Base-by-base conservation (phyloP, 441 rosid species). In the Gossypium trilobum region DNA sequence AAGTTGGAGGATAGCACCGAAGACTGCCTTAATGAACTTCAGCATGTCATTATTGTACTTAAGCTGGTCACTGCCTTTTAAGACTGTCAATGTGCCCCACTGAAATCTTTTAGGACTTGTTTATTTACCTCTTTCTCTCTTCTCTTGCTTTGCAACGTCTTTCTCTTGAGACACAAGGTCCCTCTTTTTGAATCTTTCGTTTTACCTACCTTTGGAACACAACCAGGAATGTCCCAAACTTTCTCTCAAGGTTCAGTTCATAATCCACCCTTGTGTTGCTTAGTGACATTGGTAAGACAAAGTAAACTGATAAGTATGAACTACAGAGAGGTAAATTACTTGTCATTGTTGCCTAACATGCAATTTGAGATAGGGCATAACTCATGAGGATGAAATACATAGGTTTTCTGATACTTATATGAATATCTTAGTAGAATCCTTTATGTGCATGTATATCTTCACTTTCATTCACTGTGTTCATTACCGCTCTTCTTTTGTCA, bases 401-500 rank as follows among this genome's bases (percentile, higher is more conserved):
- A 22, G 44, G 46, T 75, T 3, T 42, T 76, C 54, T 48, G 65
- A 66, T 72, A 7, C 73, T 68, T 25, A 29, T 69, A 20, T 51
- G 65, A 54, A 16, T 14, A 51, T 5, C 56, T 79, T 68, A 33
- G 39, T 61, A 23, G 51, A 46, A 57, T 66, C 19, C 44, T 31
- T 72, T 25, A 3, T 9, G 3, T 48, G 36, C 27, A 14, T 46
- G 36, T 52, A 42, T 29, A 19, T 54, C 60, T 25, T 50, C 4
- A 27, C 46, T 59, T 73, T 33, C 33, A n/a, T 52, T 17, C 19
- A 8, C 31, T 6, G 17, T 74, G 25, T 69, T 72, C 16, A 57
- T 27, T 51, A 17, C 14, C 10, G 64, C 62, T 55, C 51, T 16
- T 75, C 2, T 25, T 74, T 59, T 64, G 60, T 73, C 87, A 94